Base-by-base conservation (phyloP, 1,284 basidiomycete species). In the Termitomyces sp. region DNA sequence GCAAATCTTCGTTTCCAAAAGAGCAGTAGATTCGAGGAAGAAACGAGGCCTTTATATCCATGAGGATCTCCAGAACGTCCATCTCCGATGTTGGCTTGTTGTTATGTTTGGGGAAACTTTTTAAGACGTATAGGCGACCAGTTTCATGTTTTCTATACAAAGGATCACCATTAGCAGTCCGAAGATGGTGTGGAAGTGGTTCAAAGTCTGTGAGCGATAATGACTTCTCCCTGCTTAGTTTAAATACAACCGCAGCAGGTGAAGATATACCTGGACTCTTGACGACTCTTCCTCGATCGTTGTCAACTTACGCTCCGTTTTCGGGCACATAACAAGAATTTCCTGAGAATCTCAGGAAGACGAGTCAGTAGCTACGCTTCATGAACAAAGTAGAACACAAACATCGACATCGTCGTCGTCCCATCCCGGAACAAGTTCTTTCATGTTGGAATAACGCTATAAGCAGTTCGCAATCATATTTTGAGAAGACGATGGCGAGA, bases 1-100 rank as follows among this genome's bases (percentile, higher is more conserved):
- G 75, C 57, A 82, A 78, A 58, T 83, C 77, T 57, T 76, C 74
- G 60, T 86, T 83, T 50, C 84, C 80, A 64, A 90, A 88, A 33
- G 79, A 78, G 75, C 84, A 85, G 62, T 79, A 76, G 6, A 90
- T 71, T 55, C 73, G 74, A 4, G 81, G 75, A 49, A 88, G 71
- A 67, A 89, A 91, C 0, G 82, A 78, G 53, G 80, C 78, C n/a
- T 67, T 67, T 39, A 73, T 62, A 50, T 77, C 75, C 12, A 68
- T 70, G 42, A 82, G 67, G 65, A 81, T 78, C 59, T 80, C 81
- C 46, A 90, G 66, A n/a, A 88, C 81, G 38, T 72, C 69, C 63
- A 85, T 80, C 65, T 88, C 84, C 1, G 78, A 78, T 54, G 61
- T 61, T n/a, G 50, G 34, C n/a, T 47, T 19, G 21, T 34, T 40